phyloP scores from a whole-genome alignment of 2,329 filamentous ascomycete genomes.

The Periconia macrospinosa region DNA sequence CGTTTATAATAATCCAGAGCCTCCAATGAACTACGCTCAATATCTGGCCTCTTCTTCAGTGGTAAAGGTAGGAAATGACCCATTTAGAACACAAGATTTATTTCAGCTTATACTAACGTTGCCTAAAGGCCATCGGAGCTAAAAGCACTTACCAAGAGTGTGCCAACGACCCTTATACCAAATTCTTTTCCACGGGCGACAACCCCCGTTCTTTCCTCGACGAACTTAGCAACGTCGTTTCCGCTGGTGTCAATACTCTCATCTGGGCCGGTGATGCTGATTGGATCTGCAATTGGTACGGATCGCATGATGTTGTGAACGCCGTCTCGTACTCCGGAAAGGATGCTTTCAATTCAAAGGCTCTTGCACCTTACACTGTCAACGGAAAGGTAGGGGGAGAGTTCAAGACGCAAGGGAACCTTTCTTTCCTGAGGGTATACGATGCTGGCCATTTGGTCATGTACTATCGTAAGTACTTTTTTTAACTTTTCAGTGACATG shows the following conservation, averaged over 20 bases:
- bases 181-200: conserved; percentile 51
- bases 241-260: conserved; percentile 34
- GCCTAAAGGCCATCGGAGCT: conserved; percentile 60
- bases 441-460: conserved; percentile 50
- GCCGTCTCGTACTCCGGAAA: conserved; percentile 43
- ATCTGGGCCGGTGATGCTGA: conserved; percentile 49
- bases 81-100: no score
- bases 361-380: conserved; percentile 43
- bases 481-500: no score
- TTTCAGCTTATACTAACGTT: no score
- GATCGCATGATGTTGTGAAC: conserved; percentile 40
- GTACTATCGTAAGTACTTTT: conserved; percentile 52
- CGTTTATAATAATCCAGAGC: conserved; percentile 57
- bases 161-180: conserved; percentile 46
- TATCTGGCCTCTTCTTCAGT: conserved; percentile 58
- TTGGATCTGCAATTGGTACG: conserved; percentile 46
- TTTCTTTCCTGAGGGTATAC: conserved; percentile 52
- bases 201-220: conserved; percentile 31
- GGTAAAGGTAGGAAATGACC: no score
- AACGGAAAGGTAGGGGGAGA: conserved; percentile 52
- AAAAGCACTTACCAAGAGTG: conserved; percentile 58
- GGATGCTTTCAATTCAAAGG: conserved; percentile 45
- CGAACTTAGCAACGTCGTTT: conserved; percentile 21
- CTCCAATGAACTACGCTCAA: conserved; percentile 55
- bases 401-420: conserved; percentile 70